These are phyloP conservation scores for Scheffersomyces stambukii DNA, from an alignment of 1,139 yeast species.

Conservation along the genomic window DNA sequence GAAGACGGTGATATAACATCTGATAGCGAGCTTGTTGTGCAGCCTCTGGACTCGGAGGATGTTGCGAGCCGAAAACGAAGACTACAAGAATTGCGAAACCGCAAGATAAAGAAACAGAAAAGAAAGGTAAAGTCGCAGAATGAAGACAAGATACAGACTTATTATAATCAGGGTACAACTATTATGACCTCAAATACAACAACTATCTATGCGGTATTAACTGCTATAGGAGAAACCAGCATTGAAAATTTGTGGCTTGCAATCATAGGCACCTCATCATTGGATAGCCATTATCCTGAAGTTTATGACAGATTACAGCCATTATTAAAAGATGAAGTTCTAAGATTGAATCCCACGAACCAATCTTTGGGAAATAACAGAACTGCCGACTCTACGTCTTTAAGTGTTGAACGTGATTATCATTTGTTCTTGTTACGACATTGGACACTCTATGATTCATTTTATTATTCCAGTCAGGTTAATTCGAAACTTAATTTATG, in stretches of 20 bases:
- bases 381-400: slow-evolving; percentile 60
- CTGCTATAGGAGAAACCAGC: slow-evolving; percentile 61
- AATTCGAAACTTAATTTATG: slow-evolving; percentile 83
- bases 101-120: slow-evolving; percentile 30
- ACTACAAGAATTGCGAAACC: slow-evolving; percentile 21
- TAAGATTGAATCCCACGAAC: slow-evolving; percentile 49
- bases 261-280: slow-evolving; percentile 81
- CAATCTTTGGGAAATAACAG: slow-evolving; percentile 14
- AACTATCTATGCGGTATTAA: slow-evolving; percentile 72
- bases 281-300: slow-evolving; percentile 71
- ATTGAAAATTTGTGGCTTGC: slow-evolving; percentile 79
- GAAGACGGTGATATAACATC: slow-evolving; percentile 21
- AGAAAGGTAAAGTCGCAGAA: slow-evolving; percentile 31
- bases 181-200: slow-evolving; percentile 72
- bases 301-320: slow-evolving; percentile 74
- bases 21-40: slow-evolving; percentile 19
- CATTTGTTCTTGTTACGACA: slow-evolving; percentile 83
- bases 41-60: slow-evolving; percentile 32
- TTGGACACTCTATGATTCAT: slow-evolving; percentile 90
- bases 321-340: slow-evolving; percentile 76
- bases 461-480: slow-evolving; percentile 83
- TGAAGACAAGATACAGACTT: slow-evolving; percentile 65
- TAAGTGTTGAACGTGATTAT: slow-evolving; percentile 78
- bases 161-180: slow-evolving; percentile 81
- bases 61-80: slow-evolving; percentile 28